Evolutionary conservation across 2,329 filamentous ascomycete genomes (phyloP), one percentile per base, ranked within the genome.

Genomic region (Cercospora citrullina): DNA sequence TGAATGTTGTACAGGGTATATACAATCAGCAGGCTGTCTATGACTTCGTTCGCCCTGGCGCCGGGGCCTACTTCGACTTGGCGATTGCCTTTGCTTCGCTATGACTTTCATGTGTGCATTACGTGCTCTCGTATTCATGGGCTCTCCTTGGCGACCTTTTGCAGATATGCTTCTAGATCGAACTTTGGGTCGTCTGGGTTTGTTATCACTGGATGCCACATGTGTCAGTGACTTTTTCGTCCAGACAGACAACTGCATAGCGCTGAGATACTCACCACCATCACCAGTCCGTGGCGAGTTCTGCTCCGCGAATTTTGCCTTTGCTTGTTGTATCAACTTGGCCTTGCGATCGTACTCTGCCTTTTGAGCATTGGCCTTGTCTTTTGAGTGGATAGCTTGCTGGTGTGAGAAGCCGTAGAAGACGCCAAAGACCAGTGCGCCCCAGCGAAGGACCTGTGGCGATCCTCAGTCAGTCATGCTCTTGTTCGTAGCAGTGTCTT

Each of bases 361-460:
- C 82, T 96, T 84, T 76, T 88, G 87, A 76, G 90, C 87, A 74
- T 89, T 85, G 70, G 87, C 83, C 83, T 89, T 91, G 78, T 93
- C 89, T 77, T 87, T 82, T 66, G 91, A 82, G 75, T 84, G 90
- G 81, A 99, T 90, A 71, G 88, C 87, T 79, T 90, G 86, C 85
- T 99, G 95, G 86, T 97, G 94, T 83, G 90, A 92, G 85, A 97
- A 89, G 81, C 95, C 95, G 86, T 99, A 99, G 84, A 97, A 90
- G 80, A 98, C 85, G 80, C 95, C 95, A 78, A 93, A 86, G 79
- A 90, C 91, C 75, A 99, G 91, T 80, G 94, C 94, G 79, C 93
- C 94, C 87, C 94, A 99, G 84, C 95, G 94, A 82, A 98, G 88
- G 82, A 99, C 94, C 95, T 99, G 33, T 36, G 31, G 28, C 28